Evolutionary conservation across 352 stramenopile genomes (phyloP), one percentile per base, ranked within the genome.

Genomic region (Globisporangium rhizosaccharum): DNA sequence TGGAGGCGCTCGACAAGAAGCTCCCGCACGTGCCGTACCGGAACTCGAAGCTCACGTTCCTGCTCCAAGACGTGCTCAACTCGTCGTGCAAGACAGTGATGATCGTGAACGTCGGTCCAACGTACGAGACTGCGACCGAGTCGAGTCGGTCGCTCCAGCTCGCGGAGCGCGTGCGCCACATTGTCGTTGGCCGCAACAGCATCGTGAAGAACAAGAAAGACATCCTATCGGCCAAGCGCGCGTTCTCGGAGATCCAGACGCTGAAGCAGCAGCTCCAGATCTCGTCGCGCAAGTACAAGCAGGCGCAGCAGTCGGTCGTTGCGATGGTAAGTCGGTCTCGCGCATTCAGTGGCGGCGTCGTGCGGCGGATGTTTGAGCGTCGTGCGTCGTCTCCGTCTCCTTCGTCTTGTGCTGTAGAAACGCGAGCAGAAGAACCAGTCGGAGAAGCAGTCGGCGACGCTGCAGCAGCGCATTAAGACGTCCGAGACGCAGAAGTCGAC

Each of bases 11-110:
- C 30, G 88, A 95, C 63, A 90, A 90, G 61, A 97, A 97, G 72
- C 72, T 87, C 45, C 63, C 72, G 28, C 94, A 98, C 67, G 87
- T 99, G 37, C 96, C 96, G 44, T 99, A 98, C 63, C 81, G 96
- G 68, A 98, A 99, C 72, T 98, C 89, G 6, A 99, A 99, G 77
- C 84, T 99, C 9, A 99, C 97, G n/a, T 95, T 96, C 61, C 67
- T 99, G 41, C 70, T 99, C 8, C 87, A 98, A 71, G 94, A 98
- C 80, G 92, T 91, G 59, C 86, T 88, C 62, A 90, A 92, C 50
- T 87, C 82, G 26, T 87, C 79, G 33, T 91, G 82, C 61, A 98
- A 98, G 76, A 97, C 92, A 10, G 76, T 97, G 33, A 98, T 98
- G 88, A 96, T 98, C 64, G 87, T 97, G 37, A 94, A 94, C 45